Conservation (phyloP, 768 basidiomycete species). For the Mycena epipterygia region DNA sequence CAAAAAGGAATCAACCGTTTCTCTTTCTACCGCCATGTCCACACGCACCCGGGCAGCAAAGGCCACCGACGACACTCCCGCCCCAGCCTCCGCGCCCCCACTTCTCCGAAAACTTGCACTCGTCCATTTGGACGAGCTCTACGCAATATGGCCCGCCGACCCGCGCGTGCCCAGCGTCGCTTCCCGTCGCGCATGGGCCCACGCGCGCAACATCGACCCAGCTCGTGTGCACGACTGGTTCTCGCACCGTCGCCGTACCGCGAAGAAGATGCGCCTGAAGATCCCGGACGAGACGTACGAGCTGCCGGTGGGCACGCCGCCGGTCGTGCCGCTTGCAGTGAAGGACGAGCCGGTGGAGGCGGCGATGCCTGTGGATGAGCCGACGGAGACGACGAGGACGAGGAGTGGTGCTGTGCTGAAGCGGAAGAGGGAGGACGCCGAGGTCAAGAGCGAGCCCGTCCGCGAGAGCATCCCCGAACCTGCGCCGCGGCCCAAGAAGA, state of each 20-base stretch:
- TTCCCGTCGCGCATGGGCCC: constrained; percentile 56
- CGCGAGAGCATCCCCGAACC: background rate
- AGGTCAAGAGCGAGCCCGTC: background rate
- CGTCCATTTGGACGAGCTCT: constrained; percentile 52
- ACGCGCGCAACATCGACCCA: constrained; percentile 53
- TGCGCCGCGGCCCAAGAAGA: constrained; percentile 9
- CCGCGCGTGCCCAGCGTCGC: constrained; percentile 51
- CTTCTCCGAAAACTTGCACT: background rate
- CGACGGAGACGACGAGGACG: background rate
- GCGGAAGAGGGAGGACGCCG: background rate
- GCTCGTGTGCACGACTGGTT: constrained; percentile 54
- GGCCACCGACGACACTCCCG: too few species aligned
- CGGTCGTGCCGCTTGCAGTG: constrained; percentile 28
- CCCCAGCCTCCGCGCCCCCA: background rate
- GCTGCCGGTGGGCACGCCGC: constrained; percentile 52
- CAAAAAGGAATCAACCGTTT: too few species aligned
- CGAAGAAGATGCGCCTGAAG: constrained; percentile 43
- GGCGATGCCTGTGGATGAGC: background rate
- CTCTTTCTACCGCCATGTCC: too few species aligned
- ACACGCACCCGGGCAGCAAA: too few species aligned
- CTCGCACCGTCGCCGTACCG: constrained; percentile 48
- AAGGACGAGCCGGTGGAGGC: constrained; percentile 20
- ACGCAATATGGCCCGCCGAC: constrained; percentile 52
- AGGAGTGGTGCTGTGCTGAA: background rate
- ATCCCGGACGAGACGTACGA: constrained; percentile 53